Evolutionary conservation across 371 early-diverging fungal genomes (phyloP).

Genomic region (Rhizopus stolonifer): DNA sequence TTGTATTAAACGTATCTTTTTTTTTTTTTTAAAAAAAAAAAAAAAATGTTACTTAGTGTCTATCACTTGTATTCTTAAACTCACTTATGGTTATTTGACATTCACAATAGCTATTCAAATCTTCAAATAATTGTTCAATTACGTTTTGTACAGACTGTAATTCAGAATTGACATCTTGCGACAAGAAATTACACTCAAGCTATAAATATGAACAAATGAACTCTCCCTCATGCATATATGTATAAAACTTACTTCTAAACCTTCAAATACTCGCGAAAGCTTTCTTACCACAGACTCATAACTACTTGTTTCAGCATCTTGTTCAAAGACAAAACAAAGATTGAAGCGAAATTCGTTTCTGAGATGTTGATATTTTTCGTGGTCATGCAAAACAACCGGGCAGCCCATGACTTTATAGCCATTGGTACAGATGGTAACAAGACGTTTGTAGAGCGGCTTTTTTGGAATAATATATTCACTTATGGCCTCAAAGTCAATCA

Average conservation of each 20-base stretch:
- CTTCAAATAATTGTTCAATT: conserved; percentile 84
- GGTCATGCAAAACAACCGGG: conserved; percentile 73
- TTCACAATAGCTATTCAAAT: conserved; percentile 83
- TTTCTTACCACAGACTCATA: conserved; percentile 84
- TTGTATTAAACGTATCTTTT: conserved; percentile 59
- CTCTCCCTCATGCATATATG: background rate
- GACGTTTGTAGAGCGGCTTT: conserved; percentile 71
- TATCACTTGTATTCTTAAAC: conserved; percentile 5
- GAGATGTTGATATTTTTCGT: conserved; percentile 61
- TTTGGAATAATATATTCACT: conserved; percentile 90
- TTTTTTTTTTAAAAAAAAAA: background rate
- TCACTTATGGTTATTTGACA: conserved; percentile 86
- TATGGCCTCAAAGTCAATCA: conserved; percentile 83
- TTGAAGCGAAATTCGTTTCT: conserved; percentile 89
- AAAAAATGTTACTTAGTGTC: background rate
- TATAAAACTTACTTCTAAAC: conserved; percentile 60
- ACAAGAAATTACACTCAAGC: conserved; percentile 76
- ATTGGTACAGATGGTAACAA: conserved; percentile 74
- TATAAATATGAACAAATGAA: conserved; percentile 14
- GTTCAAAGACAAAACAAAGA: conserved; percentile 87
- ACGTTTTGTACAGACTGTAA: conserved; percentile 63
- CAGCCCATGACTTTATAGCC: conserved; percentile 77
- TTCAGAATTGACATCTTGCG: conserved; percentile 39
- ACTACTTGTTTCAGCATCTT: conserved; percentile 66
- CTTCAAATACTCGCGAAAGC: conserved; percentile 73